Base-by-base conservation (phyloP, 805 yeast species). In the Debaryomyces prosopidis region DNA sequence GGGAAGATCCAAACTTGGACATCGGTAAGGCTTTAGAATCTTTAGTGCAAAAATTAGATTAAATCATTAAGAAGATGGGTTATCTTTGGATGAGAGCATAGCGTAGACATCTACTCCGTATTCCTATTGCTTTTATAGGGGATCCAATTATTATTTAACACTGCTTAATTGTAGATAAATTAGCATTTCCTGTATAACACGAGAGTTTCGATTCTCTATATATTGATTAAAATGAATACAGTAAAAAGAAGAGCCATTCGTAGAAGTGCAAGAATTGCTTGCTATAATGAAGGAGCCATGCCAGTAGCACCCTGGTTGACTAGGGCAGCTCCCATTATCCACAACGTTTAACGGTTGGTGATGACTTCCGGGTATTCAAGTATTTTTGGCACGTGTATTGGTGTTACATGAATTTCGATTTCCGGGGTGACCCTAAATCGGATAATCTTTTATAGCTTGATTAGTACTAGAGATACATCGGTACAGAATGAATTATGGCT, bases 1-100 rank as follows among this genome's bases (percentile, higher is more conserved):
- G 90, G 65, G 92, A 89, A 60, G 96, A 90, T 71, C 94, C 96
- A 54, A 86, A 90, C 73, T 80, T 89, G 68, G 98, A 91, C 67
- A 79, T 87, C 59, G 97, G 81, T 44, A 72, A 75, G 53, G 86
- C 81, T 40, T 80, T 86, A 58, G 76, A 84, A 63, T 75, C 81
- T 41, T 82, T 85, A 57, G 77, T 86, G 54, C 84, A 80, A 57
- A 77, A 80, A 55, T 69, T 71, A 57, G 69, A 69, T 47, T 68
- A 66, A 45, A 44, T 30, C 6, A 14, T 30, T n/a, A 12, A 30
- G 16, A 30, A 3, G 33, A 11, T 26, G 33, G 33, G 26, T 23
- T 23, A 23, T 23, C 26, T 23, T 23, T 23, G 26, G 9, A 23
- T 10, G 26, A 23, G 9, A 23, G 16, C 33, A 30, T 30, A 14